Percentiles rank a stretch among this genome's conserved stretches.
phyloP scores from a whole-genome alignment of 2,329 filamentous ascomycete genomes.

The Alternaria conjuncta region DNA sequence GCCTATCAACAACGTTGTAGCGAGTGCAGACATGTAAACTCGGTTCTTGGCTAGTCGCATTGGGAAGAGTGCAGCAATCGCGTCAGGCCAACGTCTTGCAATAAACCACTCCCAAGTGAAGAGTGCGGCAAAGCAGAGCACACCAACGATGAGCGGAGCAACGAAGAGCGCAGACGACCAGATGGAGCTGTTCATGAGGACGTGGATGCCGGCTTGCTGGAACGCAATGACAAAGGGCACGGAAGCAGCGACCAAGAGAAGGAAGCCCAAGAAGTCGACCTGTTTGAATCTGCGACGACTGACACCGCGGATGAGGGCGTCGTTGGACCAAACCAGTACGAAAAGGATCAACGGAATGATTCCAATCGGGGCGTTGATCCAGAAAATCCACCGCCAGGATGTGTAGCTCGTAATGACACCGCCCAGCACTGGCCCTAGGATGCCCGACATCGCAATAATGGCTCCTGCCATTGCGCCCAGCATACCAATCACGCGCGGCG shows the following conservation, averaged over 20 bases:
- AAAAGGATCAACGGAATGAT: constrained; percentile 27
- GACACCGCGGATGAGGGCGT: background rate
- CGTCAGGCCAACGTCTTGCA: constrained; percentile 3
- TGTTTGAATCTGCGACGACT: constrained; percentile 8
- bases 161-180: constrained; percentile 10
- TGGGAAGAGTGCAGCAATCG: constrained; percentile 7
- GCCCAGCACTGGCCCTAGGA: constrained; percentile 23
- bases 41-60: constrained; percentile 7
- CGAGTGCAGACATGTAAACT: constrained; percentile 10
- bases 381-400: constrained; percentile 56
- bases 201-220: constrained; percentile 56
- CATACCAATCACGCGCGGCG: constrained; percentile 12
- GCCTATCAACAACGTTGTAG: constrained; percentile 5
- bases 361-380: constrained; percentile 34
- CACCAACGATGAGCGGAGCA: constrained; percentile 2
- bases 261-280: constrained; percentile 56
- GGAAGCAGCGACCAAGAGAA: constrained; percentile 59
- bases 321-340: constrained; percentile 5
- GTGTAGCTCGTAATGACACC: constrained; percentile 24
- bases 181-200: constrained; percentile 1
- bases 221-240: constrained; percentile 66
- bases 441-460: constrained; percentile 10
- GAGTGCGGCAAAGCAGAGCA: constrained; percentile 5
- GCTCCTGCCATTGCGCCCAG: constrained; percentile 5
- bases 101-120: constrained; percentile 12